phyloP scores from a whole-genome alignment of 2,329 filamentous ascomycete species.

The Epichloe glyceriae region DNA sequence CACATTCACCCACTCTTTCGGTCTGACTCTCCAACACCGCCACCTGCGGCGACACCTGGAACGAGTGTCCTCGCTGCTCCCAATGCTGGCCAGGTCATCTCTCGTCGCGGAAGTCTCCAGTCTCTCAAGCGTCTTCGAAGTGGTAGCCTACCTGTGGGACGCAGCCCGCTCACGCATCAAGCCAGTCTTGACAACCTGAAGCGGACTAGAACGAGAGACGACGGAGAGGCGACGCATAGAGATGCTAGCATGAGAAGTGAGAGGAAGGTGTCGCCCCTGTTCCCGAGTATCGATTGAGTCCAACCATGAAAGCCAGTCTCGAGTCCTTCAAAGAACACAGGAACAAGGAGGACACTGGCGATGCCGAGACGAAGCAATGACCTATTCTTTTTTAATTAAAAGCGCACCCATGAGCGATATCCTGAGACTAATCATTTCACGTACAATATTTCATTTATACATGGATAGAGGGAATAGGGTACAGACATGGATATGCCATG shows the following conservation, averaged over 20 bases:
- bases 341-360: not conserved
- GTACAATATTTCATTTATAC: not conserved
- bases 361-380: not conserved
- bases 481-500: not conserved
- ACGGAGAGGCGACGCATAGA: not conserved
- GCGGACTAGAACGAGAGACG: not conserved
- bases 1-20: conserved; percentile 71
- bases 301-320: conserved; percentile 34
- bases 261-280: conserved; percentile 44
- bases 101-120: conserved; percentile 36
- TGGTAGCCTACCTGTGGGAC: conserved; percentile 35
- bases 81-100: conserved; percentile 51
- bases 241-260: conserved; percentile 14
- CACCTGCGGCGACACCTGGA: conserved; percentile 51
- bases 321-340: conserved; percentile 1
- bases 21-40: conserved; percentile 55
- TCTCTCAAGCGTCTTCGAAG: conserved; percentile 42
- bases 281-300: conserved; percentile 46
- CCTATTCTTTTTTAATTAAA: not conserved
- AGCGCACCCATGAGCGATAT: not conserved
- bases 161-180: conserved; percentile 35
- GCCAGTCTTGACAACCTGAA: conserved; percentile 29
- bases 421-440: not conserved
- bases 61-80: conserved; percentile 61
- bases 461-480: not conserved